These are phyloP conservation scores for Polyporus arcularius DNA, from an alignment of 768 basidiomycete species.

Conservation along the genomic window DNA sequence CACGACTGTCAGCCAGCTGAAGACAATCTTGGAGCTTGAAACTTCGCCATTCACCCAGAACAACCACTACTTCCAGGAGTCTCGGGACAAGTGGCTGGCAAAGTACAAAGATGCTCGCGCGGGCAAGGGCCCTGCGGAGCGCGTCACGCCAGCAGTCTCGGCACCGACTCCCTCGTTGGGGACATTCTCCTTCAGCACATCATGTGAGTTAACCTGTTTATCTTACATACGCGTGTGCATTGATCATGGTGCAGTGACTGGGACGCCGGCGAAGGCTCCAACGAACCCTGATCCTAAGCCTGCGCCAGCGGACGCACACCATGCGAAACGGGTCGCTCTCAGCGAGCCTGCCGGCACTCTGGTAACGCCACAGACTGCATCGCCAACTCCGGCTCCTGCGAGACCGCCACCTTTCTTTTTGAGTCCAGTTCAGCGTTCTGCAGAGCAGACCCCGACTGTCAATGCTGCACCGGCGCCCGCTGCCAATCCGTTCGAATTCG, in stretches of 20 bases:
- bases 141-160: not conserved
- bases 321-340: not conserved
- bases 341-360: too few relatives aligned
- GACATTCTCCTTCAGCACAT: not conserved
- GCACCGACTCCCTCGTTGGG: too few relatives aligned
- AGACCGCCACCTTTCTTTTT: too few relatives aligned
- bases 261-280: too few relatives aligned
- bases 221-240: too few relatives aligned
- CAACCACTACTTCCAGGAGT: slow-evolving; percentile 26
- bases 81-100: slow-evolving; percentile 48
- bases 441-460: too few relatives aligned
- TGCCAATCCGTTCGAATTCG: not conserved
- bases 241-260: too few relatives aligned
- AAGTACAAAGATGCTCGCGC: slow-evolving; percentile 44
- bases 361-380: too few relatives aligned
- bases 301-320: not conserved
- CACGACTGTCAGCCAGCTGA: slow-evolving; percentile 3
- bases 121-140: not conserved
- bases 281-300: not conserved
- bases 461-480: too few relatives aligned
- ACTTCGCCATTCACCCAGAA: slow-evolving; percentile 27
- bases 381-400: too few relatives aligned
- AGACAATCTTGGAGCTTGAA: slow-evolving; percentile 18
- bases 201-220: too few relatives aligned
- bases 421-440: too few relatives aligned